Conservation (phyloP, 257 asterid genomes). For the Solanum commersonii region DNA sequence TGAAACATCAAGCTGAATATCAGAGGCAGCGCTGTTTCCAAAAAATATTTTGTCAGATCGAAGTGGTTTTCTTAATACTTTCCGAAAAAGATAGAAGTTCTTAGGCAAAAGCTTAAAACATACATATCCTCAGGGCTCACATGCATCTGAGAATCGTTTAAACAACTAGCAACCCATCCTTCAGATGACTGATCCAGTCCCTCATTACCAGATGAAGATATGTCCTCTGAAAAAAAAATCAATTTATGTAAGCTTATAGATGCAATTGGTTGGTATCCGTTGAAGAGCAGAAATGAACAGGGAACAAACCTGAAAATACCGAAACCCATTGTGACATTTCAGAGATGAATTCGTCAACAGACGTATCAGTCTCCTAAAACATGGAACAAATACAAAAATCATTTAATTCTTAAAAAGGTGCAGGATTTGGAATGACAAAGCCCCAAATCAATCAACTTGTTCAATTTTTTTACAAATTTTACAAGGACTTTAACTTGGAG, state of each 20-base stretch:
- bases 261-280: background rate
- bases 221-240: conserved; percentile 5
- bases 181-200: conserved; percentile 64
- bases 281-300: background rate
- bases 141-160: conserved; percentile 41
- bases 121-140: conserved; percentile 43
- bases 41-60: conserved; percentile 8
- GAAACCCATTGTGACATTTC: conserved; percentile 34
- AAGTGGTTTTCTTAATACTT: background rate
- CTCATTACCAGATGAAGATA: conserved; percentile 28
- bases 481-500: background rate
- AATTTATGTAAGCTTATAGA: background rate
- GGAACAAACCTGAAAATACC: conserved; percentile 30
- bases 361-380: conserved; percentile 21
- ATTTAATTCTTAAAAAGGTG: background rate
- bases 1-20: conserved; percentile 39
- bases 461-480: background rate
- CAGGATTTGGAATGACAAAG: background rate
- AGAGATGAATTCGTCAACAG: conserved; percentile 11
- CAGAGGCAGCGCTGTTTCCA: conserved; percentile 38
- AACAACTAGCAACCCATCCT: conserved; percentile 77
- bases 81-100: background rate
- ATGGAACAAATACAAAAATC: background rate
- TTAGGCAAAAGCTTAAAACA: conserved; percentile 12
- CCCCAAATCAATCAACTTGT: background rate